A percentile compares a stretch with the other conserved stretches of the same genome.
phyloP scores from a whole-genome alignment of 2,329 filamentous ascomycete species.

The Alternaria incomplexa region DNA sequence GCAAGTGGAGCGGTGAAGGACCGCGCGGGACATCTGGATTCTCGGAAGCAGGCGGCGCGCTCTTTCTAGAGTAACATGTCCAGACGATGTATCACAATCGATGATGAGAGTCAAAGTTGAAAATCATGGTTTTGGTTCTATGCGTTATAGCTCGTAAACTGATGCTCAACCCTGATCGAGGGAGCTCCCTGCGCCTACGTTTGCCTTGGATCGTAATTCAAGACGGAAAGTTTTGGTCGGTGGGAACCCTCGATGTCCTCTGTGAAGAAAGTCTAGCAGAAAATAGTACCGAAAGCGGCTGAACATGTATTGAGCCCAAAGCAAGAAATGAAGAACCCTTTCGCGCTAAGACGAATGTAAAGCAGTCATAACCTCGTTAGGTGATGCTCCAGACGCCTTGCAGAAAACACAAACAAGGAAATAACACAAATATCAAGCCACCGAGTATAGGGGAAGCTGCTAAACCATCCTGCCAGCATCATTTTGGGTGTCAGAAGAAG shows the following conservation, averaged over 20 bases:
- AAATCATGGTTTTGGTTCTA: not conserved
- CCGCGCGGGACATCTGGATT: not conserved
- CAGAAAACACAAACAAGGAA: not conserved
- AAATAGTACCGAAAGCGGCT: not conserved
- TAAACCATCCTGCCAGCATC: conserved; percentile 21
- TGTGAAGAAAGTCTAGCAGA: not conserved
- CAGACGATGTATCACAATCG: not conserved
- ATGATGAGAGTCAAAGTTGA: not conserved
- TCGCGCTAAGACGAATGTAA: not conserved
- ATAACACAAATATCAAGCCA: not conserved
- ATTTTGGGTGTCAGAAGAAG: conserved; percentile 20
- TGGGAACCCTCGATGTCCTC: not conserved
- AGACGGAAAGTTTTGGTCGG: conserved; percentile 10
- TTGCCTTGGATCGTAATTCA: conserved; percentile 12
- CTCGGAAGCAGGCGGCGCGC: not conserved
- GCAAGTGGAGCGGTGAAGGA: not conserved
- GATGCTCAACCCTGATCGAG: conserved; percentile 38
- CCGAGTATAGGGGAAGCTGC: not conserved
- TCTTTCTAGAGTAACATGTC: not conserved
- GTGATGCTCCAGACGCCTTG: not conserved
- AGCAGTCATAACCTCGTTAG: conserved; percentile 1
- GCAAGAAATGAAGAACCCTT: not conserved
- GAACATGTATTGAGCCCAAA: not conserved
- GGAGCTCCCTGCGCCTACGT: conserved; percentile 41
- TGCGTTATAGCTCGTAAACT: conserved; percentile 26